Base-by-base conservation (phyloP, 2,329 filamentous ascomycete species). In the Cladosporium sp. region DNA sequence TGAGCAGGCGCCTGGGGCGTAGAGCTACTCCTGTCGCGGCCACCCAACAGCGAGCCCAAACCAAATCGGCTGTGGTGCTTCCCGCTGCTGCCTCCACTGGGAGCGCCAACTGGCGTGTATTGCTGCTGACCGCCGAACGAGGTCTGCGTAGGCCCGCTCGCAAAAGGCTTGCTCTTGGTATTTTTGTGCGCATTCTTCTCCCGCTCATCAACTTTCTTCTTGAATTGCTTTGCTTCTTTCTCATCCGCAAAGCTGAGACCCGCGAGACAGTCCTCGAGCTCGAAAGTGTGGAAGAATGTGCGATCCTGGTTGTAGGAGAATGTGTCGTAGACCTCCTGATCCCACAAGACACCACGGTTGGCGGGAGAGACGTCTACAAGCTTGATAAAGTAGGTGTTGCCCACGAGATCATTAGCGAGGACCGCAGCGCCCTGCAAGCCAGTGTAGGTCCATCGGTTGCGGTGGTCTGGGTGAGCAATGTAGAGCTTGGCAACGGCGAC, bases 261-360 rank as follows among this genome's bases (percentile, higher is more conserved):
- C 6, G 93, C 95, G 68, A 96, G 82, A 74, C 93, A 98, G 69
- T 96, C 89, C 79, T 98, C 93, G 65, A 97, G 86, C 81, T 99
- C 95, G 77, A 99, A 99, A 6, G 92, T 93, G 80, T 98, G 93
- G 81, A 99, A 99, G 81, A 97, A 99, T 67, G 92, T 94, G 68
- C 95, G 90, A 78, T 99, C 95, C 76, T 97, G 94, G 80, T 97
- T 97, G 83, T 98, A 99, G 69, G 85, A 84, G 85, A 96, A 98
- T 60, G 88, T 89, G 73, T 99, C 94, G 81, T 96, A 99, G 74
- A 99, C 92, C 80, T 99, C 95, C 81, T 98, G 94, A 75, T 97
- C 93, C 92, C 92, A 97, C 74, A 97, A 90, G 60, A 97, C 93
- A 66, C 94, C 93, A 76, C 90, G 87, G 76, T 88, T 89, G 60